Conservation (phyloP, 768 basidiomycete genomes). For the Floccularia luteovirens region DNA sequence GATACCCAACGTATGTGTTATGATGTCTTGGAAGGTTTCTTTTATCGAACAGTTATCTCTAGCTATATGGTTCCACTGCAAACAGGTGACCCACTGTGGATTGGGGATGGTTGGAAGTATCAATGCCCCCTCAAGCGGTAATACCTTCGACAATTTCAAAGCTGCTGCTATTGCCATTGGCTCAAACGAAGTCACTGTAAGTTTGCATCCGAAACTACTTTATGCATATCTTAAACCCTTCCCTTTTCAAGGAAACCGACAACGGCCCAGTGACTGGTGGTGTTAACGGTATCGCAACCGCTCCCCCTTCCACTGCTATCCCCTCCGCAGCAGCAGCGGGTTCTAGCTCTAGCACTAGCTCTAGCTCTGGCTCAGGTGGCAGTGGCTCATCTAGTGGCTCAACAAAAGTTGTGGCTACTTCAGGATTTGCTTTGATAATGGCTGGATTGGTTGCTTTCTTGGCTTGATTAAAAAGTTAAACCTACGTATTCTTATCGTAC, state of each 20-base stretch:
- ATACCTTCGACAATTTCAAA: conserved; percentile 32
- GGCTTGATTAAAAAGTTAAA: conserved; percentile 1
- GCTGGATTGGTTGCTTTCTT: conserved; percentile 2
- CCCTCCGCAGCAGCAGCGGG: conserved; percentile 5
- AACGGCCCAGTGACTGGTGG: conserved; percentile 14
- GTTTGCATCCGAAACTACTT: conserved; percentile 4
- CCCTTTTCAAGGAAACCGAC: conserved; percentile 9
- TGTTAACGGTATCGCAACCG: conserved; percentile 12
- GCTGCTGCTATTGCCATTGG: conserved; percentile 32
- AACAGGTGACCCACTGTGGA: conserved; percentile 39
- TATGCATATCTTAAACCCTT: neutral
- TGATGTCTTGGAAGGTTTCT: too few species aligned
- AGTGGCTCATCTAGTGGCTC: too few species aligned
- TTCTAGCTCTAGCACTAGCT: conserved; percentile 1
- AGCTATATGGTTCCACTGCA: conserved; percentile 57
- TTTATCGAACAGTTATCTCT: conserved; percentile 2
- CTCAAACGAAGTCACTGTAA: conserved; percentile 22
- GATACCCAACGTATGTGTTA: conserved; percentile 32
- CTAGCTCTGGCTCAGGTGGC: too few species aligned
- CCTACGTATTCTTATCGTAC: too few species aligned
- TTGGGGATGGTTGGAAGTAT: conserved; percentile 45
- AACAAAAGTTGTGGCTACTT: conserved; percentile 3
- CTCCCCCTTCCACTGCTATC: conserved; percentile 11
- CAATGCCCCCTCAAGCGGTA: conserved; percentile 37
- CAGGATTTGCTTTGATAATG: conserved; percentile 2